These are phyloP conservation scores for Hypomyces perniciosus DNA, from an alignment of 2,329 filamentous ascomycete genomes.

Conservation along the genomic window DNA sequence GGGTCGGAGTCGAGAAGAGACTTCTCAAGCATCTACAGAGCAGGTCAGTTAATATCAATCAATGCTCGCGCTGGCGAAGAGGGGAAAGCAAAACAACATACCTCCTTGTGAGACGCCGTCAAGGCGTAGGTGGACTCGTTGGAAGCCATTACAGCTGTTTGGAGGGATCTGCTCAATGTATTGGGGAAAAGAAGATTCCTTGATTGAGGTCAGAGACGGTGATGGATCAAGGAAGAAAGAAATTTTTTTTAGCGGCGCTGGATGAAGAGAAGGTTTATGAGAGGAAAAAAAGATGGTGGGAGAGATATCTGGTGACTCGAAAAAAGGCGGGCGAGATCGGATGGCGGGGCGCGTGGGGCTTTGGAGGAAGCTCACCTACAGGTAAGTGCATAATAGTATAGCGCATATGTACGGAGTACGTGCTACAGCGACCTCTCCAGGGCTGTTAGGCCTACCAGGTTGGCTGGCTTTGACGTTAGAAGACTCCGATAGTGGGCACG, in stretches of 20 bases:
- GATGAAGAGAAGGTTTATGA: not conserved
- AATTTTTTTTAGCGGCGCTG: not conserved
- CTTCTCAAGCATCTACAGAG: constrained; percentile 82
- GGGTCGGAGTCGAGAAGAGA: constrained; percentile 85
- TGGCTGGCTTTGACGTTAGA: too few species aligned
- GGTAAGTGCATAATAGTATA: not conserved
- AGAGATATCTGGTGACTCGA: constrained; percentile 11
- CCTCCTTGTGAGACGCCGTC: constrained; percentile 49
- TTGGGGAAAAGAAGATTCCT: not conserved
- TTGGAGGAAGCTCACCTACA: constrained; percentile 1
- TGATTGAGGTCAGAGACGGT: not conserved
- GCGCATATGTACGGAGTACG: not conserved
- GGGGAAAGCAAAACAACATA: constrained; percentile 24
- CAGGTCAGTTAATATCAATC: constrained; percentile 8
- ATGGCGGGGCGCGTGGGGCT: constrained; percentile 12
- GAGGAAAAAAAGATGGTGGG: constrained; percentile 6
- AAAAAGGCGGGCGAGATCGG: constrained; percentile 13
- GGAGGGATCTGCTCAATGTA: not conserved
- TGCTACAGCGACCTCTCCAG: too few species aligned
- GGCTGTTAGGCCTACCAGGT: not conserved
- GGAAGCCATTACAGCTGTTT: constrained; percentile 29
- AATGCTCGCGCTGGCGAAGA: not conserved
- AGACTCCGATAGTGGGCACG: too few species aligned
- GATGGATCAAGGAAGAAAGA: constrained; percentile 1
- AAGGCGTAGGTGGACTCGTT: constrained; percentile 45